A percentile compares a stretch with the other conserved stretches of the same genome.
phyloP scores from a whole-genome alignment of 495 filamentous ascomycete genomes.

The Paragyromitra xinjiangensis region DNA sequence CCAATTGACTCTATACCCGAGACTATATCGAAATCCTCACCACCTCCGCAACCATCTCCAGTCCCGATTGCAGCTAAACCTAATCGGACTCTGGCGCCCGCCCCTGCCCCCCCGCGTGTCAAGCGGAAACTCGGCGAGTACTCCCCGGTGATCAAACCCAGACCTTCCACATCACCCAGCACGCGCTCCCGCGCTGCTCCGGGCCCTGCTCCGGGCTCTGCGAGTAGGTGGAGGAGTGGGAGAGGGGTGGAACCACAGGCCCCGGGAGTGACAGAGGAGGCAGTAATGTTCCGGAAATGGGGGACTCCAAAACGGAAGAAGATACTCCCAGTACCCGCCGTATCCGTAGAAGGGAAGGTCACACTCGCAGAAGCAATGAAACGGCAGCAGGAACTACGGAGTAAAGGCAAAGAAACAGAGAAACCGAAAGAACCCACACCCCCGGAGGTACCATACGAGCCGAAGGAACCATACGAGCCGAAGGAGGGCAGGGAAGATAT shows the following conservation, averaged over 20 bases:
- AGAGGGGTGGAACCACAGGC: neutral
- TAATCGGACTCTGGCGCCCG: neutral
- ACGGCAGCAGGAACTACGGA: slow-evolving; percentile 5
- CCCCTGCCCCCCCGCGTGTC: neutral
- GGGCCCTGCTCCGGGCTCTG: neutral
- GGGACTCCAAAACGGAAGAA: neutral
- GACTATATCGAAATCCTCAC: neutral
- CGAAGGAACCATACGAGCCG: neutral
- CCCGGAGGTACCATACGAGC: neutral
- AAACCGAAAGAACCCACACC: neutral
- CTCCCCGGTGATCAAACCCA: neutral
- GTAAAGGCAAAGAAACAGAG: neutral
- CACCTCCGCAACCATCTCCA: neutral
- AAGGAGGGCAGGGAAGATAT: neutral
- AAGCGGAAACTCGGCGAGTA: slow-evolving; percentile 12
- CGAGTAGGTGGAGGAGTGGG: slow-evolving; percentile 8
- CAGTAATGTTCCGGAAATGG: neutral
- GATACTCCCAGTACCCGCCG: neutral
- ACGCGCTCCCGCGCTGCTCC: neutral
- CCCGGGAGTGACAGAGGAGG: neutral
- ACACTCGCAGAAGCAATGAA: neutral
- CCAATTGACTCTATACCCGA: neutral
- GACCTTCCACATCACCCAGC: neutral
- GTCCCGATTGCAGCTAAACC: neutral
- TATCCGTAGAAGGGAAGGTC: neutral